Evolutionary conservation across 768 basidiomycete species (phyloP).

Genomic region (Hygrophoropsis aurantiaca): DNA sequence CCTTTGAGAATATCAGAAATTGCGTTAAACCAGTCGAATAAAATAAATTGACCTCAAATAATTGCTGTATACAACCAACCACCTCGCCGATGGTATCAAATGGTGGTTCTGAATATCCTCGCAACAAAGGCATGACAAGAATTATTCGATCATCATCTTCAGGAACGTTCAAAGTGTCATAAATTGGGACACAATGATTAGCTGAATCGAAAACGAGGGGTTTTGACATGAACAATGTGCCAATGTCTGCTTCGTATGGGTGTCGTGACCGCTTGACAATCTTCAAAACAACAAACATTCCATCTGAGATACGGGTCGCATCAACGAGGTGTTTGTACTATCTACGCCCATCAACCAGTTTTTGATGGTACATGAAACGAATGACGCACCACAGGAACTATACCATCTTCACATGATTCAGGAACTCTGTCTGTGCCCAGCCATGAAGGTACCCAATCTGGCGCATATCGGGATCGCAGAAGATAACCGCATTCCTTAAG

Average conservation of each 20-base stretch:
- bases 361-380: not conserved
- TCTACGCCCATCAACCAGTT: not conserved
- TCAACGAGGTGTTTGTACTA: conserved; percentile 17
- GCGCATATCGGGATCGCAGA: conserved; percentile 30
- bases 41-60: conserved; percentile 24
- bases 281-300: conserved; percentile 29
- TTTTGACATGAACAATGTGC: conserved; percentile 15
- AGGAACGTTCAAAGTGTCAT: conserved; percentile 11
- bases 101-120: conserved; percentile 12
- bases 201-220: conserved; percentile 1
- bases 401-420: conserved; percentile 4
- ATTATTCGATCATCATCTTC: conserved; percentile 12
- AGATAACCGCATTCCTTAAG: conserved; percentile 29
- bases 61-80: conserved; percentile 26
- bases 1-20: conserved; percentile 15
- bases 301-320: conserved; percentile 29
- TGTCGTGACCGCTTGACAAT: conserved; percentile 3
- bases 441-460: conserved; percentile 38
- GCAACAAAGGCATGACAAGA: conserved; percentile 30
- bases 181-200: conserved; percentile 28
- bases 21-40: too few relatives aligned
- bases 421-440: not conserved
- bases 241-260: conserved; percentile 25
- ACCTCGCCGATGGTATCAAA: conserved; percentile 25
- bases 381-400: not conserved